Base-by-base conservation (phyloP, 2,329 filamentous ascomycete genomes). In the Dothidotthia symphoricarpi region DNA sequence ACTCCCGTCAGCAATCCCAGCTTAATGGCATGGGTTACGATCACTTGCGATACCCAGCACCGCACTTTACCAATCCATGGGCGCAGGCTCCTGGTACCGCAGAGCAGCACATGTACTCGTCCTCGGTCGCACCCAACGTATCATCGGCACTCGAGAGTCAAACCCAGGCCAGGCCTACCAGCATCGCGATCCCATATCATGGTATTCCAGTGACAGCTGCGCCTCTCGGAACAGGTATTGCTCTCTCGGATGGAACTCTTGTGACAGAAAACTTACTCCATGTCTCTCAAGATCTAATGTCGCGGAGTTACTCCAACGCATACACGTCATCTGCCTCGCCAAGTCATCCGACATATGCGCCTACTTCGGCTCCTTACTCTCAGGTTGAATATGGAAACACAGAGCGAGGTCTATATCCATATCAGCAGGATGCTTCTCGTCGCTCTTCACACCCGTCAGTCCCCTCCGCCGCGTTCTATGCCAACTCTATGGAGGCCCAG, bases 1-100 rank as follows among this genome's bases (percentile, higher is more conserved):
- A 95, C 74, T 82, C 82, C 62, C 86, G 89, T 69, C 88, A 91
- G 73, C 87, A 75, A 54, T 53, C 63, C 50, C 68, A 69, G 82
- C 73, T 86, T 79, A 80, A 78, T 66, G 70, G 61, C 45, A 77
- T 95, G 74, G 82, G 19, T 9, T 93, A 91, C 75, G 87, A 91
- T 67, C 77, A 81, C 67, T 82, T 89, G 76, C 82, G 86, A 55
- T 88, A 87, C 69, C 69, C 74, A 43, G 52, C 53, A 49, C 81
- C 86, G 50, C 85, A 93, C 51, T 96, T 96, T 74, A 89, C 85
- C 60, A 93, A 96, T 68, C 89, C 89, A 28, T 96, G 90, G 90
- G 75, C 75, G 31, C 78, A 86, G 39, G 77, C 76, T 31, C 74
- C 81, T 43, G 71, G 64, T 46, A 71, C 74, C 62, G 75, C 65